phyloP scores from a whole-genome alignment of 495 filamentous ascomycete species.

The Ascobolus immersus region DNA sequence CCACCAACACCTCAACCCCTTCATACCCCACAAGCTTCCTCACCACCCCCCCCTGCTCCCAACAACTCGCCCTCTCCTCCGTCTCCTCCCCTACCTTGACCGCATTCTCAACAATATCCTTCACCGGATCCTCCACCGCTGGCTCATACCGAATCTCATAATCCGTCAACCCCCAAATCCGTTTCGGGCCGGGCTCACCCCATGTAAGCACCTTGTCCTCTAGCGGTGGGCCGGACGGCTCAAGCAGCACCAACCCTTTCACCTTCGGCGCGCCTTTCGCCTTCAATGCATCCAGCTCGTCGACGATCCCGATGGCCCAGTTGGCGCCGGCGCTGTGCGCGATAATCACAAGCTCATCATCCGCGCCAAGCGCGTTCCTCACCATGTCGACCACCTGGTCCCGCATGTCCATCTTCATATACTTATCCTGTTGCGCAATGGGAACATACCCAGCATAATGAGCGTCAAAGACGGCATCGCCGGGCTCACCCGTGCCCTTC shows the following conservation, averaged over 20 bases:
- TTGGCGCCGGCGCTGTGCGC: too few species aligned
- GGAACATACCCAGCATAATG: background rate
- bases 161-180: slow-evolving; percentile 3
- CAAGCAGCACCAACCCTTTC: slow-evolving; percentile 1
- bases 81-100: slow-evolving; percentile 1
- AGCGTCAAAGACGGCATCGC: slow-evolving; percentile 22
- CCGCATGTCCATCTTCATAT: too few species aligned
- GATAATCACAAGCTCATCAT: too few species aligned
- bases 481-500: slow-evolving; percentile 21
- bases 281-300: too few species aligned
- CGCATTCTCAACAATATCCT: too few species aligned
- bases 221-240: slow-evolving; percentile 3
- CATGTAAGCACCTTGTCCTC: background rate
- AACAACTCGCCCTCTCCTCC: background rate
- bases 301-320: too few species aligned
- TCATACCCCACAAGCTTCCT: background rate
- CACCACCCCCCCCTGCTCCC: background rate
- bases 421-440: too few species aligned
- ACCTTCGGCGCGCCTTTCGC: background rate
- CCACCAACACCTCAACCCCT: slow-evolving; percentile 1
- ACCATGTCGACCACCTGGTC: too few species aligned
- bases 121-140: background rate
- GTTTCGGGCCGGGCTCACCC: background rate
- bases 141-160: background rate
- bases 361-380: too few species aligned